phyloP scores from a whole-genome alignment of 2,329 filamentous ascomycete species.

The Fusarium goolgardi region DNA sequence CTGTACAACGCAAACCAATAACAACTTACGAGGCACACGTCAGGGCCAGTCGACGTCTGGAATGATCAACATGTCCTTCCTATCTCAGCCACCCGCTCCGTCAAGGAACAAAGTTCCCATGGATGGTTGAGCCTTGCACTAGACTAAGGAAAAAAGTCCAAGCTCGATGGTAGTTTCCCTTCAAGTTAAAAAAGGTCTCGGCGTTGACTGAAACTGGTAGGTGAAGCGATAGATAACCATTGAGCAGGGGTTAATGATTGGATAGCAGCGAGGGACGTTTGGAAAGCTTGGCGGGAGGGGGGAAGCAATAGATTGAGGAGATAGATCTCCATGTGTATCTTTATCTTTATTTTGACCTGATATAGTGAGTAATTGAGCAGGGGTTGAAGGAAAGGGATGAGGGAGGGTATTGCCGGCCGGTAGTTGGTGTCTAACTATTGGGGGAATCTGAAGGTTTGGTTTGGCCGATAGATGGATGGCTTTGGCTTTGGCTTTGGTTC shows the following conservation, averaged over 20 bases:
- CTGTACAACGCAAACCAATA: neutral
- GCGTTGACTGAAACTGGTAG: slow-evolving; percentile 32
- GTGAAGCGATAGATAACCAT: slow-evolving; percentile 32
- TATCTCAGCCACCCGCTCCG: slow-evolving; percentile 30
- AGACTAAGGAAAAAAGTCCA: neutral
- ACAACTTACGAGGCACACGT: neutral
- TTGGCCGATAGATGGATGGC: neutral
- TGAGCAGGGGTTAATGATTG: slow-evolving; percentile 22
- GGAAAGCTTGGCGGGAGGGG: slow-evolving; percentile 14
- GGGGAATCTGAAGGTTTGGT: slow-evolving; percentile 5
- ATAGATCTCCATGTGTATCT: slow-evolving; percentile 12
- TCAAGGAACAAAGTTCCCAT: slow-evolving; percentile 17
- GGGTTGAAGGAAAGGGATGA: neutral
- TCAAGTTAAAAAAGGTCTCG: neutral
- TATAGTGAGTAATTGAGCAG: neutral
- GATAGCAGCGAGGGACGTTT: slow-evolving; percentile 25
- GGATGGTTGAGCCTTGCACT: neutral
- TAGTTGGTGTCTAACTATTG: slow-evolving; percentile 4
- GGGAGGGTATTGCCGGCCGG: neutral
- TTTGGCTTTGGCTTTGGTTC: slow-evolving; percentile 4
- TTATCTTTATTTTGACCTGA: slow-evolving; percentile 7
- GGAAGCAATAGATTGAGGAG: neutral
- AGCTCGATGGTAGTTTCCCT: neutral
- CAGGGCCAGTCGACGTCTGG: neutral
- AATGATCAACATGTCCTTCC: slow-evolving; percentile 32